Evolutionary conservation across 208 protist genomes (phyloP), one percentile per base, ranked within the genome.

Genomic region (Leishmania turanica): DNA sequence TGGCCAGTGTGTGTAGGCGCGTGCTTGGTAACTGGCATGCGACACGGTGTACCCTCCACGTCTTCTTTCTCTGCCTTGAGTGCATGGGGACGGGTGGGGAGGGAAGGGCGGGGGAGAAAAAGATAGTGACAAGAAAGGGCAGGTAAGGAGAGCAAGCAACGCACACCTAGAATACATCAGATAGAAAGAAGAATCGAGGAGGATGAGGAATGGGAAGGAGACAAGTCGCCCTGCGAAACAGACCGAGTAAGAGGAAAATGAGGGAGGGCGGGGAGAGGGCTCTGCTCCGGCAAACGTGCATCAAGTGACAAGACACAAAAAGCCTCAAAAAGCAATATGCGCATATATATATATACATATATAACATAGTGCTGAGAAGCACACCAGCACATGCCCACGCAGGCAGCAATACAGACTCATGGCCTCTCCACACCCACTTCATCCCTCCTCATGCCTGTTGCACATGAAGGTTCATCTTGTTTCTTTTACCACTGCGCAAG

Each of bases 401-500:
- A 54, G 45, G 27, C 40, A 27, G 6, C n/a, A 58, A 5, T 62
- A 77, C 53, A 37, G 37, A n/a, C 58, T 37, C 37, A 76, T 68
- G 49, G 21, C 53, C 9, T 83, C 17, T 77, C 64, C 73, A n/a
- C 34, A 34, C 27, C 31, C 15, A 27, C 4, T 31, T 37, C 53
- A 34, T 60, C 27, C 8, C 69, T 66, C 73, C 11, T 60, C 24
- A 53, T 75, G 62, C 45, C 47, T 8, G 15, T 75, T 71, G 54
- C 72, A 78, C 80, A 9, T 75, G 65, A n/a, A 81, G 5, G 5
- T 49, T 27, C n/a, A 54, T 70, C 62, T 19, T 79, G 13, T 47
- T 40, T 73, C 45, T 37, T 66, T 90, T 91, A 98, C 85, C 94
- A 96, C 87, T 97, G 94, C 31, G 93, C 93, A 72, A 97, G 89